Base-by-base conservation (phyloP, 1,139 yeast genomes). In the Scheffersomyces illinoinensis region DNA sequence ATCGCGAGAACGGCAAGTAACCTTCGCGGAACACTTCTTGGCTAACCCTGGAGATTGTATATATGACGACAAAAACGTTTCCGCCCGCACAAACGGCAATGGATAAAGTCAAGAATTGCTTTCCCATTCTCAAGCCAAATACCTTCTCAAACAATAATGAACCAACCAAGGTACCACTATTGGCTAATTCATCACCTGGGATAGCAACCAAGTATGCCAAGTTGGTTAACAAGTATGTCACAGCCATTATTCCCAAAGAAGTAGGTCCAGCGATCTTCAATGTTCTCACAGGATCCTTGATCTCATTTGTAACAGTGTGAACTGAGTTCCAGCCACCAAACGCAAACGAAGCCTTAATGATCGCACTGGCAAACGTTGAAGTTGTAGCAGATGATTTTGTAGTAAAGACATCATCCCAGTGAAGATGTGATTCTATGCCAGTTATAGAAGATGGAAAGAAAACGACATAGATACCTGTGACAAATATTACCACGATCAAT, bases 1-100 rank as follows among this genome's bases (percentile, higher is more conserved):
- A 66, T 43, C 66, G 68, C 1, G 88, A 81, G 57, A 77, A 84
- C 4, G 91, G 91, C 18, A 86, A 68, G 60, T 78, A 84, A 0
- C 90, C 90, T 64, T 86, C 90, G 57, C 89, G 75, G 64, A 87
- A 86, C 2, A 85, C 85, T 69, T 86, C 90, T 66, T 87, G 90
- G 63, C 85, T 85, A 73, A 85, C 83, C 65, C 91, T 76, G 0
- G 90, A 85, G 7, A 85, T 76, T 3, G 87, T 80, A 66, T 86
- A 87, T 8, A 85, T 69, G 0, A 85, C 89, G 18, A 87, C 91
- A 68, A 86, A 82, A 1, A 87, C 83, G 64, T 87, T 87, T 0
- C 90, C 88, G 1, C 85, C 87, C 7, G 90, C 81, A 56, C 88
- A 85, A 20, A 86, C 57, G 0, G 90, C 89, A 53, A 87, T 82